Evolutionary conservation across 2,329 filamentous ascomycete genomes (phyloP).

Genomic region (Ilyonectria mors-panacis): DNA sequence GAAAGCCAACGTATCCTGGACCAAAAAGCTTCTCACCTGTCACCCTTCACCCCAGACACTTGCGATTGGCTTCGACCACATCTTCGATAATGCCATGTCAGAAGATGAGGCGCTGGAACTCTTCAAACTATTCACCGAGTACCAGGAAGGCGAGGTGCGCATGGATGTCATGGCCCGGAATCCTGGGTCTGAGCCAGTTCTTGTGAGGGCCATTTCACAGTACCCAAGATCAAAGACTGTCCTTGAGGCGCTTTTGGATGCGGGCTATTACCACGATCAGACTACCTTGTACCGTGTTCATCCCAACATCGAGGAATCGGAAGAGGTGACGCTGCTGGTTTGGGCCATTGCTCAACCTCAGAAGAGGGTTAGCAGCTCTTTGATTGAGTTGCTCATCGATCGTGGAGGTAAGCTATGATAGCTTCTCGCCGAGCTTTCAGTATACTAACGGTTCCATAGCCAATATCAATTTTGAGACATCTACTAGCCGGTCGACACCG

Average conservation of each 20-base stretch:
- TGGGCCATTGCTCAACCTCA: slow-evolving; percentile 76
- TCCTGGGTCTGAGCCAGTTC: slow-evolving; percentile 61
- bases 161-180: slow-evolving; percentile 66
- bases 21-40: slow-evolving; percentile 64
- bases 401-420: slow-evolving; percentile 54
- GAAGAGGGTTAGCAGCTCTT: slow-evolving; percentile 71
- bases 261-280: slow-evolving; percentile 73
- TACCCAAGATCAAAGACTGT: slow-evolving; percentile 70
- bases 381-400: slow-evolving; percentile 71
- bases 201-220: slow-evolving; percentile 67
- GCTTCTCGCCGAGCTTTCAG: background rate
- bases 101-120: slow-evolving; percentile 67
- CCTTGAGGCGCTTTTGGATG: slow-evolving; percentile 67
- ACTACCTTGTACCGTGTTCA: slow-evolving; percentile 60
- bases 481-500: slow-evolving; percentile 67
- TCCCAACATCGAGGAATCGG: slow-evolving; percentile 63
- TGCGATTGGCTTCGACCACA: slow-evolving; percentile 67
- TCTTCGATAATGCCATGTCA: slow-evolving; percentile 66
- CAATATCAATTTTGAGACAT: slow-evolving; percentile 70
- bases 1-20: slow-evolving; percentile 65
- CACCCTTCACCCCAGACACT: slow-evolving; percentile 66
- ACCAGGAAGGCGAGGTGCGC: slow-evolving; percentile 61
- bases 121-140: slow-evolving; percentile 66
- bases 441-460: slow-evolving; percentile 53
- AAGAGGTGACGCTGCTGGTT: slow-evolving; percentile 70